These are phyloP conservation scores for Psidium friedrichsthalianum DNA, from an alignment of 345 rosid species.

Conservation along the genomic window DNA sequence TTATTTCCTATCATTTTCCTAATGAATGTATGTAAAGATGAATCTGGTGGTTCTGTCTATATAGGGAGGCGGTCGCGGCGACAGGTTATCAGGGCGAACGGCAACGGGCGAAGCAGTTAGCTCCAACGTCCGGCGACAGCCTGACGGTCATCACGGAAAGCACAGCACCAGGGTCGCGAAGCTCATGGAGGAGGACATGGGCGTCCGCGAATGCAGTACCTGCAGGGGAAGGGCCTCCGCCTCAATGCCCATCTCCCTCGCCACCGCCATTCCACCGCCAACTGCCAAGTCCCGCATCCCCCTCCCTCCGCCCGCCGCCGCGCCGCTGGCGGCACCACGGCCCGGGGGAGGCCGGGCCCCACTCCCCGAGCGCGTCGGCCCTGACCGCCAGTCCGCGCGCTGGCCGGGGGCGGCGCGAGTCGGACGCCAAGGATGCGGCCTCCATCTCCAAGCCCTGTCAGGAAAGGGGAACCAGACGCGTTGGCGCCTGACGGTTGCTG, in stretches of 20 bases:
- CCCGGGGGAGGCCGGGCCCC: conserved; percentile 39
- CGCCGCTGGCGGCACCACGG: conserved; percentile 11
- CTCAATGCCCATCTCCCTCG: conserved; percentile 95
- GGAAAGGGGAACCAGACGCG: neutral
- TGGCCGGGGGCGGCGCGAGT: conserved; percentile 28
- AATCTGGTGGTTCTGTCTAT: neutral
- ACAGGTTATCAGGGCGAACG: conserved; percentile 37
- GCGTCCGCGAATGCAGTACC: conserved; percentile 97
- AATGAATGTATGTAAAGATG: neutral
- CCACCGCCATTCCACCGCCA: conserved; percentile 85
- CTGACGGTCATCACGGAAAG: conserved; percentile 69
- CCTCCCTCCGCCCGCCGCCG: conserved; percentile 19
- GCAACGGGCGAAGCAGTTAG: conserved; percentile 21
- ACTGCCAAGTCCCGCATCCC: conserved; percentile 40
- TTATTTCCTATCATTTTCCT: neutral
- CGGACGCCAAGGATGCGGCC: conserved; percentile 54
- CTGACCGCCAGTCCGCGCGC: conserved; percentile 61
- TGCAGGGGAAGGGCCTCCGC: conserved; percentile 95
- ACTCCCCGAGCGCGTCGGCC: conserved; percentile 71
- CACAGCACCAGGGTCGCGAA: conserved; percentile 90
- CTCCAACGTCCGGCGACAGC: conserved; percentile 27
- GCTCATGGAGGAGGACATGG: conserved; percentile 98
- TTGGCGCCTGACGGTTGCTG: conserved; percentile 11
- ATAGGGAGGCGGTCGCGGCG: conserved; percentile 37
- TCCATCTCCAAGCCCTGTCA: conserved; percentile 54